Evolutionary conservation across 1,284 basidiomycete species (phyloP), one percentile per base, ranked within the genome.

Genomic region (Flammula alnicola): DNA sequence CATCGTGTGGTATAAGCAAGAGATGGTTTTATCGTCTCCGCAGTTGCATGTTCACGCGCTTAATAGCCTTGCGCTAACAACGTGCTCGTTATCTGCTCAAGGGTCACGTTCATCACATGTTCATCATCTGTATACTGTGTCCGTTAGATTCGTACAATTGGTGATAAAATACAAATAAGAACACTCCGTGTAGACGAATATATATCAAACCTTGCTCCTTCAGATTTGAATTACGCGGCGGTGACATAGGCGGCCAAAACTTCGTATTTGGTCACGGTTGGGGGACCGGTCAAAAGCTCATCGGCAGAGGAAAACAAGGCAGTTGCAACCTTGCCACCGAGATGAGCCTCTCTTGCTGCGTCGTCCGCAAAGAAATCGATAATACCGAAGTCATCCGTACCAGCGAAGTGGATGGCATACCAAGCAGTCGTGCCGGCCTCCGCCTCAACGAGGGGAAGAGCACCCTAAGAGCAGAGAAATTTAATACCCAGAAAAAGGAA

Each of bases 341-440:
- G 50, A 50, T 75, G 73, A 19, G 66, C 62, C n/a, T 68, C 55
- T 36, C 69, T 58, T 3, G 65, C 71, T 16, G 56, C 63, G 19
- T 72, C 67, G 22, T 50, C 52, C 9, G 64, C 56, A 58, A 73
- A 73, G 56, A 74, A 72, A 52, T 71, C 73, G 52, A 75, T 49
- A 44, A 75, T 72, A 3, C 63, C 73, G 55, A 75, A 74, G 17
- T 61, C 60, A 46, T 66, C 65, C n/a, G 68, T 69, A 1, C 67
- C 70, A 3, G 68, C 60, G 44, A 69, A 69, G 49, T 72, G 63
- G 44, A 74, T 57, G 3, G 72, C 70, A 46, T 71, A 76, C 73
- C 73, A 75, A 26, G 69, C 62, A 8, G 64, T 61, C 2, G 73
- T 74, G 27, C 60, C 57, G 1, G 59, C 45, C 57, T 74, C 73